Evolutionary conservation across 257 asterid genomes (phyloP).

Genomic region (Nicotiana undulata): DNA sequence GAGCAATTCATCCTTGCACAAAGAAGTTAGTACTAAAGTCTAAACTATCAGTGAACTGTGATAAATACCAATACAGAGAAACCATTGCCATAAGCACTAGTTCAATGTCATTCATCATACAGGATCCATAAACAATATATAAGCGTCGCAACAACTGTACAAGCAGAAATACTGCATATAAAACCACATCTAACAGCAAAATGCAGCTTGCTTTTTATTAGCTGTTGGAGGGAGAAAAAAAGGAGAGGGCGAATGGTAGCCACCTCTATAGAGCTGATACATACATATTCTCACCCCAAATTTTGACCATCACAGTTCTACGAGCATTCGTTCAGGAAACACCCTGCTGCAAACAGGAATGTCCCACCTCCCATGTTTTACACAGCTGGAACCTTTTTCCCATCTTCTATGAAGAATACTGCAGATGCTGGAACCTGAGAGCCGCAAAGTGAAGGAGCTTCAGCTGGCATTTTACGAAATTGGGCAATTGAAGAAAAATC

Average conservation of each 20-base stretch:
- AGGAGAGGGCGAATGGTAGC: background rate
- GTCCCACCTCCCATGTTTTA: slow-evolving; percentile 15
- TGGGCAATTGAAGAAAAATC: background rate
- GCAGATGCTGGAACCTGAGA: slow-evolving; percentile 80
- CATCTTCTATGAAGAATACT: slow-evolving; percentile 87
- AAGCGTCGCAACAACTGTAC: slow-evolving; percentile 3
- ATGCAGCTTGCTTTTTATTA: background rate
- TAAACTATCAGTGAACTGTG: too few species aligned
- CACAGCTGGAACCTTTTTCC: slow-evolving; percentile 82
- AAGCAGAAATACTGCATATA: background rate
- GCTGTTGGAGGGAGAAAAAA: background rate
- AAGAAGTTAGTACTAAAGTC: background rate
- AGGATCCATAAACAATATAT: background rate
- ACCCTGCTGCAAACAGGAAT: slow-evolving; percentile 6
- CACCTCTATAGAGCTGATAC: background rate
- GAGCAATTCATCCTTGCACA: background rate
- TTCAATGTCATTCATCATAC: background rate
- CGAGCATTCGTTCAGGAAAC: background rate
- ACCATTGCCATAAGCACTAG: background rate
- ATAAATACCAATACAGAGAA: background rate
- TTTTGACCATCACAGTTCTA: background rate
- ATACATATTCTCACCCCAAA: background rate
- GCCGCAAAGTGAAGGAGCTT: background rate
- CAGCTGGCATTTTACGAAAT: background rate
- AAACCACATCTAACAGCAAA: background rate